Evolutionary conservation across 352 stramenopile species (phyloP).

Genomic region (Phytopythium ostracodes): DNA sequence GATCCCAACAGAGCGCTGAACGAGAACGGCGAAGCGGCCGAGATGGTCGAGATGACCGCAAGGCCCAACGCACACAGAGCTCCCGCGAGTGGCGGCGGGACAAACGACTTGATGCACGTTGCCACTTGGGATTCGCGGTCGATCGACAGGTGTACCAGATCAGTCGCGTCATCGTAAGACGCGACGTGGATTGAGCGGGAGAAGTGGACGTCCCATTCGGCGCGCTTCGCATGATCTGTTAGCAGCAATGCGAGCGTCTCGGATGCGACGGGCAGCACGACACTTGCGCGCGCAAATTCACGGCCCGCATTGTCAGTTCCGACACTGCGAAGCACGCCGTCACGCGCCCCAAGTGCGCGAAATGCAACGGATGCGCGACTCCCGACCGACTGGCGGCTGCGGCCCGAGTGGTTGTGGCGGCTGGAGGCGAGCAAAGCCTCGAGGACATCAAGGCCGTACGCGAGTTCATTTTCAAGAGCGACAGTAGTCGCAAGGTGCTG

Average conservation of each 20-base stretch:
- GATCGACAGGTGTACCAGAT: constrained; percentile 64
- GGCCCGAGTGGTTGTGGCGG: not conserved
- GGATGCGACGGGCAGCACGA: constrained; percentile 59
- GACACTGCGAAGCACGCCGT: constrained; percentile 61
- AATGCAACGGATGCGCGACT: constrained; percentile 45
- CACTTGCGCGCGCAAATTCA: constrained; percentile 54
- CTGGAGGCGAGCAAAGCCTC: constrained; percentile 48
- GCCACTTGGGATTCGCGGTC: constrained; percentile 40
- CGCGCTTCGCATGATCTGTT: constrained; percentile 56
- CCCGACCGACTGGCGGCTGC: constrained; percentile 6
- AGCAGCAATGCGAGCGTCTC: constrained; percentile 64
- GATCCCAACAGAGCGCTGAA: constrained; percentile 1
- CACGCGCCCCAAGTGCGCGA: constrained; percentile 41
- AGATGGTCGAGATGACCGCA: constrained; percentile 27
- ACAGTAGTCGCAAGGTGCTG: constrained; percentile 67
- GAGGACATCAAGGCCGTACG: constrained; percentile 57
- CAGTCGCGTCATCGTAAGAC: constrained; percentile 69
- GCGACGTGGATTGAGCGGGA: constrained; percentile 54
- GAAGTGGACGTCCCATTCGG: constrained; percentile 81
- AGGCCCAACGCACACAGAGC: constrained; percentile 39
- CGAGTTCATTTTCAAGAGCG: constrained; percentile 72
- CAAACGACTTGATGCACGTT: constrained; percentile 37
- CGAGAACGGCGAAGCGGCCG: constrained; percentile 4
- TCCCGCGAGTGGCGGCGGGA: constrained; percentile 44
- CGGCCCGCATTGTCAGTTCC: constrained; percentile 37